Base-by-base conservation (phyloP, 768 basidiomycete genomes). In the Tylopilus balloui region DNA sequence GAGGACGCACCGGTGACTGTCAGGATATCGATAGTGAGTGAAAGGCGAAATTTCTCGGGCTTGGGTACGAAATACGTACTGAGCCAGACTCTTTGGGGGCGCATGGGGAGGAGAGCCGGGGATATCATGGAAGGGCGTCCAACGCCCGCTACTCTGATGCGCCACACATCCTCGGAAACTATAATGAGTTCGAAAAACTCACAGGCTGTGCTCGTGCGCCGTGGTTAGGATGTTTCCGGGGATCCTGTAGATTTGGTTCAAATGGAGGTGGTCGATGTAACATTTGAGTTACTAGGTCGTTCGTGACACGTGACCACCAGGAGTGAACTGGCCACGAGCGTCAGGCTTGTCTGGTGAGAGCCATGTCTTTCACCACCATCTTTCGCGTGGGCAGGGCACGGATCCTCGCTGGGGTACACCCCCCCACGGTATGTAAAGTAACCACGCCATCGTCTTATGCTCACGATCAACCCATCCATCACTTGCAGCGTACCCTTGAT, bases 1-100 rank as follows among this genome's bases (percentile, higher is more conserved):
- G 70, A 61, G 4, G 68, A 70, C 3, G 70, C 58, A 19, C 73
- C 72, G 12, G 70, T 50, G 42, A 52, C 55, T 56, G 39, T 21
- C 14, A n/a, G 24, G 13, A 15, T 21, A 1, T n/a, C 1, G 9
- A 0, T 2, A 21, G 24, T 47, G n/a, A 47, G 42, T 44, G 21
- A 0, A 23, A 7, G 9, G n/a, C 1, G 25, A 13, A 11, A n/a
- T 2, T 25, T 47, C 8, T 25, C 13, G 1, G 13, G 11, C 1
- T 28, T n/a, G 21, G 12, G 6, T 25, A 47, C n/a, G n/a, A n/a
- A n/a, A n/a, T n/a, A n/a, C 37, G 24, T n/a, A 58, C 55, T 44
- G 17, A 58, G 17, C 47, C 57, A 48, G 43, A 54, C 56, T 42
- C 27, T 58, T 13, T 45, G 31, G n/a, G 19, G 4, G 10, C 12